Percentiles rank a stretch among this genome's conserved stretches.
phyloP scores from a whole-genome alignment of 192 early-diverging fungal genomes.

The Martensiomyces pterosporus region DNA sequence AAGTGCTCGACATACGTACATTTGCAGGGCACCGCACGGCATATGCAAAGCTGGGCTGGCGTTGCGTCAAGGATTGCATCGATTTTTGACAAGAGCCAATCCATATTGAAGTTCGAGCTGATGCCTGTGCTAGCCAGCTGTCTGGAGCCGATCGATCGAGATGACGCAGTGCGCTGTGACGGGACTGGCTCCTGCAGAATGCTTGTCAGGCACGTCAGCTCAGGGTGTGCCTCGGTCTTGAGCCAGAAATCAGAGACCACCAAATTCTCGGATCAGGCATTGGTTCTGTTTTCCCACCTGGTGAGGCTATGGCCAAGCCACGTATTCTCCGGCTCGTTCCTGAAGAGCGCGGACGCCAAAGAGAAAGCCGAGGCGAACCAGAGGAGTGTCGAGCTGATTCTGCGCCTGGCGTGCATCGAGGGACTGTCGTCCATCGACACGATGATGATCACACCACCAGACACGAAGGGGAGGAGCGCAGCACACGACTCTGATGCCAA shows the following conservation, averaged over 20 bases:
- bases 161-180: constrained; percentile 5
- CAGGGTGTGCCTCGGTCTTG: constrained; percentile 27
- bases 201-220: constrained; percentile 11
- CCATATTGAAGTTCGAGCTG: constrained; percentile 21
- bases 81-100: constrained; percentile 4
- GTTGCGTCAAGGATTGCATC: constrained; percentile 2
- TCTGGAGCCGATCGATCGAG: constrained; percentile 25
- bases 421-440: constrained; percentile 33
- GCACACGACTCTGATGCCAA: constrained; percentile 1
- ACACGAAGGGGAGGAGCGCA: background rate
- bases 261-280: constrained; percentile 26
- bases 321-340: constrained; percentile 8
- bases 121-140: constrained; percentile 26
- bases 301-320: constrained; percentile 32
- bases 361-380: background rate
- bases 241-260: constrained; percentile 27
- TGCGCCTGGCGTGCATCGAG: constrained; percentile 39
- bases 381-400: constrained; percentile 17
- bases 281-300: constrained; percentile 39
- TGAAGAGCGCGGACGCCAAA: background rate
- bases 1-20: constrained; percentile 22
- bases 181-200: background rate
- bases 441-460: constrained; percentile 34
- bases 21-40: background rate
- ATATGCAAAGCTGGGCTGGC: constrained; percentile 13